phyloP scores from a whole-genome alignment of 371 early-diverging fungal genomes.

The Actinomortierella wolfii region DNA sequence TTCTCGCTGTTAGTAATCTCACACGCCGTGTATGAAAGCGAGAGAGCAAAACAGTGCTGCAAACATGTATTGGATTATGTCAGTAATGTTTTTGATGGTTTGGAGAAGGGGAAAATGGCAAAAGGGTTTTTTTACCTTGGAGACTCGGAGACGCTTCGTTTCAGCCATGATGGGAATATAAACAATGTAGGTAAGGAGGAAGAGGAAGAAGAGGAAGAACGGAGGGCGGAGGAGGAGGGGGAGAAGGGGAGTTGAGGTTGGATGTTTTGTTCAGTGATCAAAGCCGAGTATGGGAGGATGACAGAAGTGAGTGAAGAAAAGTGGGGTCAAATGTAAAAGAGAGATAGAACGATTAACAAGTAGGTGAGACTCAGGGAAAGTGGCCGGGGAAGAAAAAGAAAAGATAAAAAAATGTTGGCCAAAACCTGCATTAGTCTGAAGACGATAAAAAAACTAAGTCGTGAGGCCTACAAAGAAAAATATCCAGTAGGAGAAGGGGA shows the following conservation, averaged over 20 bases:
- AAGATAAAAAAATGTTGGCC: neutral
- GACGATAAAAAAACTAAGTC: neutral
- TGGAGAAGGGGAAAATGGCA: neutral
- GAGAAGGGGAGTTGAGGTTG: no score
- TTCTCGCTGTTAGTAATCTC: neutral
- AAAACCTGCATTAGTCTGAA: no score
- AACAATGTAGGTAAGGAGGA: neutral
- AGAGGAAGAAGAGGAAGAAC: neutral
- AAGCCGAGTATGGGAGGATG: neutral
- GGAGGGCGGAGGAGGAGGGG: neutral
- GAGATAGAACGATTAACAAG: neutral
- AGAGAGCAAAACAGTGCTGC: neutral
- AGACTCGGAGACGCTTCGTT: constrained; percentile 3
- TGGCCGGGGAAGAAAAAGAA: neutral
- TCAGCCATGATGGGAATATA: constrained; percentile 1
- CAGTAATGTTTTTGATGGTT: neutral
- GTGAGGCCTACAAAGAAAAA: neutral
- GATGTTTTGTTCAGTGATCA: no score
- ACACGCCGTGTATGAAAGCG: neutral
- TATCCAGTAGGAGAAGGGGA: neutral
- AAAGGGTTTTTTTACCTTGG: neutral
- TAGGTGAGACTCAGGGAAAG: no score
- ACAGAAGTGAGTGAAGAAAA: neutral
- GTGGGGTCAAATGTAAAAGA: neutral
- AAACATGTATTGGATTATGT: neutral